Evolutionary conservation across 2,329 filamentous ascomycete species (phyloP).

Genomic region (Ceratocystis smalleyi): DNA sequence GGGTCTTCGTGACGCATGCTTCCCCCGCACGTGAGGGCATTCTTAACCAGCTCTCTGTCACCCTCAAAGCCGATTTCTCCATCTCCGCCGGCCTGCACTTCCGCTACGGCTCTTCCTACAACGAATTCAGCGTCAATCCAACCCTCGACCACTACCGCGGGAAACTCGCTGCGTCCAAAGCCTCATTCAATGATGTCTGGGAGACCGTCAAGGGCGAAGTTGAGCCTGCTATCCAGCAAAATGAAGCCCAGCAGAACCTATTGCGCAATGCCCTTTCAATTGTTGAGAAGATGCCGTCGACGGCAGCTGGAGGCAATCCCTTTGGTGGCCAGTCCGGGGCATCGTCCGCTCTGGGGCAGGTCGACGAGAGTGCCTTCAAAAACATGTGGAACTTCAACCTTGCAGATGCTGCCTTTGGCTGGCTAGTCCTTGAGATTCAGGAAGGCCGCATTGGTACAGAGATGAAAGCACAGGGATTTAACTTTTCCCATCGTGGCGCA

Average conservation of each 20-base stretch:
- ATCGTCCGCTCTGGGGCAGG: conserved; percentile 60
- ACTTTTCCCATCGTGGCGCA: conserved; percentile 87
- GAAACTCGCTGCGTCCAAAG: conserved; percentile 93
- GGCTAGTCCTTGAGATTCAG: conserved; percentile 86
- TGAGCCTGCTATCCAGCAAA: conserved; percentile 82
- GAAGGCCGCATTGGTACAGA: conserved; percentile 92
- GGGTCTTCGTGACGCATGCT: conserved; percentile 90
- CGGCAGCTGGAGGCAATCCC: conserved; percentile 87
- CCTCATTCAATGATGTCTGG: conserved; percentile 98
- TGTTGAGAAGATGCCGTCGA: conserved; percentile 95
- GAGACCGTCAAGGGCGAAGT: conserved; percentile 96
- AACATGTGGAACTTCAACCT: conserved; percentile 99
- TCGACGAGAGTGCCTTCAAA: conserved; percentile 98
- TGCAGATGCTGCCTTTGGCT: conserved; percentile 93
- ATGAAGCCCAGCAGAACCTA: conserved; percentile 83
- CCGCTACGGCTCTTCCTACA: conserved; percentile 97
- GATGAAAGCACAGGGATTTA: conserved; percentile 97
- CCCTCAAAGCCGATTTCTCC: conserved; percentile 94
- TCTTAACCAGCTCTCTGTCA: conserved; percentile 92
- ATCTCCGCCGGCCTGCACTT: conserved; percentile 96
- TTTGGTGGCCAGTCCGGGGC: conserved; percentile 76
- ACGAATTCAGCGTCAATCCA: conserved; percentile 98
- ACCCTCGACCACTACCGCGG: conserved; percentile 96
- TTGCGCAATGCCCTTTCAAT: conserved; percentile 82
- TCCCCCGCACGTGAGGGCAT: conserved; percentile 93